phyloP scores from a whole-genome alignment of 257 asterid genomes.

The Solanum piurae region DNA sequence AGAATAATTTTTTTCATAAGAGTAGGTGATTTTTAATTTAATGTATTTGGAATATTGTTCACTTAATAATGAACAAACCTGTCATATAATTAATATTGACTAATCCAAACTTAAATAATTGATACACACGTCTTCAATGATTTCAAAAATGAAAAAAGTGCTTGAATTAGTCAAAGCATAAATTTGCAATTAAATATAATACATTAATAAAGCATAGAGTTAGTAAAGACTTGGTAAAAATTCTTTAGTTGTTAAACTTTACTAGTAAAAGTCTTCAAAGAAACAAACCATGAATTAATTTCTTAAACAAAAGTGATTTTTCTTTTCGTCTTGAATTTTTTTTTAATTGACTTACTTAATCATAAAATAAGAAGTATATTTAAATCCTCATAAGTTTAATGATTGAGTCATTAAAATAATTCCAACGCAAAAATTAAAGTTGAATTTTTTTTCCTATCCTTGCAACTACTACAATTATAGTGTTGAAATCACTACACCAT shows the following conservation, averaged over 20 bases:
- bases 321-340: neutral
- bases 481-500: neutral
- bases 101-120: neutral
- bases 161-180: neutral
- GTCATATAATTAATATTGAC: neutral
- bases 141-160: neutral
- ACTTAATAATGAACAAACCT: neutral
- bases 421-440: neutral
- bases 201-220: neutral
- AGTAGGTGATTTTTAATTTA: neutral
- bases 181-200: neutral
- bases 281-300: neutral
- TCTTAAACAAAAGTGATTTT: neutral
- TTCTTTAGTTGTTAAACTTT: neutral
- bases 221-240: neutral
- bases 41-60: neutral
- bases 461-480: conserved; percentile 22
- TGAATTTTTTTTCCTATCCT: conserved; percentile 9
- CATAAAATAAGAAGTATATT: neutral
- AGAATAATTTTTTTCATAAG: neutral
- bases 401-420: neutral
- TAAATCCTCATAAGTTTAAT: neutral
- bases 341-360: neutral
- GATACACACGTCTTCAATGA: neutral
- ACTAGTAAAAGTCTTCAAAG: neutral